Percentiles rank a stretch among this genome's conserved stretches.
phyloP scores from a whole-genome alignment of 441 rosid genomes.

The Syzygium malaccense region DNA sequence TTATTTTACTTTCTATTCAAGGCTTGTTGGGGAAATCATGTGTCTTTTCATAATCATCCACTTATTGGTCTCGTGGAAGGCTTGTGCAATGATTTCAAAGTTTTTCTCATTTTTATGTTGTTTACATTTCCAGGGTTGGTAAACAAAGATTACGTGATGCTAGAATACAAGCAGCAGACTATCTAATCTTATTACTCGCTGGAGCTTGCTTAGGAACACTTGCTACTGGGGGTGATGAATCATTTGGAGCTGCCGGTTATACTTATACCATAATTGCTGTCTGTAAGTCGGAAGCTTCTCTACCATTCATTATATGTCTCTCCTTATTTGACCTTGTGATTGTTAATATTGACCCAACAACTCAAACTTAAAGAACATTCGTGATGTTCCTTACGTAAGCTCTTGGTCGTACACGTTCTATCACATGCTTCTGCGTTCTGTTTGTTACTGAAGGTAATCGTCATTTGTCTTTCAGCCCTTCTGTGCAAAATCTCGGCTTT shows the following conservation, averaged over 20 bases:
- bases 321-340: neutral
- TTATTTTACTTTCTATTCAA: neutral
- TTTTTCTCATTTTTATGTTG: neutral
- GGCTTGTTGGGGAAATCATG: neutral
- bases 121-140: slow-evolving; percentile 4
- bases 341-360: neutral
- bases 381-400: neutral
- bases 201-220: slow-evolving; percentile 15
- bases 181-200: slow-evolving; percentile 8
- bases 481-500: neutral
- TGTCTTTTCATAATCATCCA: neutral
- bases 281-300: neutral
- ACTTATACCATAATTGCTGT: slow-evolving; percentile 14
- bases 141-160: slow-evolving; percentile 12
- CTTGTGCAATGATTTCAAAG: neutral
- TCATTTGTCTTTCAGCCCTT: neutral
- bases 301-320: neutral
- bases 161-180: slow-evolving; percentile 10
- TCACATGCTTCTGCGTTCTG: neutral
- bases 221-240: slow-evolving; percentile 2
- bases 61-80: neutral
- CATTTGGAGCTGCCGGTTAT: slow-evolving; percentile 12
- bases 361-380: neutral
- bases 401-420: neutral
- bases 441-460: neutral